Conservation (phyloP, 495 filamentous ascomycete species). For the Talaromyces stipitatus region DNA sequence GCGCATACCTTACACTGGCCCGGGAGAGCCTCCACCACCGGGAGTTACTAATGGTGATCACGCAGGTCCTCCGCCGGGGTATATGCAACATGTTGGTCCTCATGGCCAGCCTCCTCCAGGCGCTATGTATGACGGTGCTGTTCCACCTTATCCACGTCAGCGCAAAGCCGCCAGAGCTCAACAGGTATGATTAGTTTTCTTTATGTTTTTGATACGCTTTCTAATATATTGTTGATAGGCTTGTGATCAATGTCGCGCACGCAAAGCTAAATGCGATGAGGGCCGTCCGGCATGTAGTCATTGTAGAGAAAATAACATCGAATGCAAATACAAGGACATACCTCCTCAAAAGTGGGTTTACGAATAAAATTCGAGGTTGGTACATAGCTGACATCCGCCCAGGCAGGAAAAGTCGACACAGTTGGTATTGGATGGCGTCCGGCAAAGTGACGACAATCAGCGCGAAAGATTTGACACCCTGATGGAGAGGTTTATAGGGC, state of each 20-base stretch:
- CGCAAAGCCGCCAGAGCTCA: slow-evolving; percentile 35
- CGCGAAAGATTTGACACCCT: neutral
- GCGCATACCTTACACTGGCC: slow-evolving; percentile 24
- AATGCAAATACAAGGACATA: slow-evolving; percentile 53
- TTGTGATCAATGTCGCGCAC: slow-evolving; percentile 52
- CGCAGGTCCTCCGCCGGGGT: slow-evolving; percentile 10
- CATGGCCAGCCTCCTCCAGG: slow-evolving; percentile 19
- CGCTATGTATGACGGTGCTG: slow-evolving; percentile 25
- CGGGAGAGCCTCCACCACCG: slow-evolving; percentile 18
- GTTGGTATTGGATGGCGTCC: slow-evolving; percentile 23
- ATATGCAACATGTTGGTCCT: slow-evolving; percentile 9
- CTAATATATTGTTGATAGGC: slow-evolving; percentile 28
- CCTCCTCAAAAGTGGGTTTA: slow-evolving; percentile 48
- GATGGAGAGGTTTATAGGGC: neutral
- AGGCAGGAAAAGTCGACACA: slow-evolving; percentile 39
- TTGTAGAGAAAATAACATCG: slow-evolving; percentile 48
- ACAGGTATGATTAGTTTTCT: slow-evolving; percentile 24
- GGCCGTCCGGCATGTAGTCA: slow-evolving; percentile 51
- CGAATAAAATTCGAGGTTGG: neutral
- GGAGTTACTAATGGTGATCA: slow-evolving; percentile 18
- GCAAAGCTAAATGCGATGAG: slow-evolving; percentile 60
- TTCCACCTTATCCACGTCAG: slow-evolving; percentile 28
- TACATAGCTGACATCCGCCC: neutral
- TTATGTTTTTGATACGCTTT: neutral
- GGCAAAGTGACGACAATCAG: slow-evolving; percentile 25